Percentiles rank a stretch among this genome's conserved stretches.
Evolutionary conservation across 805 yeast genomes (phyloP).

Genomic region (Schwanniomyces vanrijiae): DNA sequence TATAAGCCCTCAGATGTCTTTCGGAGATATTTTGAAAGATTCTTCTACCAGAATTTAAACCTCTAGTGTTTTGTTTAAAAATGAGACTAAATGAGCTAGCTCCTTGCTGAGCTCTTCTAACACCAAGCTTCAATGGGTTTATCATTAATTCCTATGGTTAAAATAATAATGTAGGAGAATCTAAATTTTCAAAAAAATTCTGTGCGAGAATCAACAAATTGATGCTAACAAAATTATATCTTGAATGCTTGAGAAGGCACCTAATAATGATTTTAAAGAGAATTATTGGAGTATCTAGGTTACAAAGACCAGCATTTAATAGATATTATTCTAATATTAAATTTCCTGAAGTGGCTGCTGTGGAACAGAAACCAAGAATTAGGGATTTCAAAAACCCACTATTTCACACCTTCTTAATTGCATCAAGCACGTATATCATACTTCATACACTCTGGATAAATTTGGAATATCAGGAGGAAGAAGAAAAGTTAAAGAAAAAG

Average conservation of each 20-base stretch:
- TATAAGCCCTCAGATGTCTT: background rate
- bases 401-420: slow-evolving; percentile 37
- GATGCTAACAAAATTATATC: background rate
- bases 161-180: background rate
- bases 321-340: slow-evolving; percentile 6
- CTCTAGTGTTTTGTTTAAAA: background rate
- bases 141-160: background rate
- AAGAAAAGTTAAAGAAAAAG: slow-evolving; percentile 13
- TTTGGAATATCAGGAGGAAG: slow-evolving; percentile 28
- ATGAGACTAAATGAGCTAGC: background rate
- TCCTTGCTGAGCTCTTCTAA: background rate
- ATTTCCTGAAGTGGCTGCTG: slow-evolving; percentile 6
- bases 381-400: slow-evolving; percentile 39
- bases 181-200: background rate
- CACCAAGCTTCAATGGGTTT: background rate
- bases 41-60: background rate
- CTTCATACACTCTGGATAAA: slow-evolving; percentile 33
- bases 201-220: background rate
- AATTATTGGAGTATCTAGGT: background rate
- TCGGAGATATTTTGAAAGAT: background rate
- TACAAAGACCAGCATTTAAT: background rate
- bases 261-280: background rate
- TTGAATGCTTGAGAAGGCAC: background rate
- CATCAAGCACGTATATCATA: slow-evolving; percentile 37
- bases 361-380: slow-evolving; percentile 25